These are phyloP conservation scores for Senecio squalidus DNA, from an alignment of 140 eudicot species.

Conservation along the genomic window DNA sequence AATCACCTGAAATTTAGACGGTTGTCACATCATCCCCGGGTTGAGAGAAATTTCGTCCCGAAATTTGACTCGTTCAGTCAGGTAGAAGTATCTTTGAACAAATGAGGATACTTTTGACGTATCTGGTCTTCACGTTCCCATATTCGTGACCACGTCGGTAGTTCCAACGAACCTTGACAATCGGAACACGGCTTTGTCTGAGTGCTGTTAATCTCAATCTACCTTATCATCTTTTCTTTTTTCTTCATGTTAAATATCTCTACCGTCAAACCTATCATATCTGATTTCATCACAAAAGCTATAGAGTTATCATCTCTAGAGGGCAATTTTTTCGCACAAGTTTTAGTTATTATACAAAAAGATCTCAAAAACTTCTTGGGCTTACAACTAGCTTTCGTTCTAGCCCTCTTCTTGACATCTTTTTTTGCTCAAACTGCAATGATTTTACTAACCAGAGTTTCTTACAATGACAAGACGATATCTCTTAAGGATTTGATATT, in stretches of 20 bases:
- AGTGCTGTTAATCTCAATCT: slow-evolving; percentile 7
- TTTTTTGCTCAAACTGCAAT: slow-evolving; percentile 18
- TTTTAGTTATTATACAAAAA: neutral
- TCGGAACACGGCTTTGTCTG: too few species aligned
- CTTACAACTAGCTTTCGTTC: slow-evolving; percentile 7
- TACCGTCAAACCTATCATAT: slow-evolving; percentile 2
- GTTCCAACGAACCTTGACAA: too few species aligned
- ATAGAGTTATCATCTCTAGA: slow-evolving; percentile 13
- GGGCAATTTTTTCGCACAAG: neutral
- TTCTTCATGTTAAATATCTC: slow-evolving; percentile 5
- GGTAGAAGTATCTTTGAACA: too few species aligned
- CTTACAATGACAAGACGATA: slow-evolving; percentile 16
- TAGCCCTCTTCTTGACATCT: neutral
- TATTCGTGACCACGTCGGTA: too few species aligned
- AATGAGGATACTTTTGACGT: too few species aligned
- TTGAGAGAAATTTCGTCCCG: too few species aligned
- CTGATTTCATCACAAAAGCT: slow-evolving; percentile 8
- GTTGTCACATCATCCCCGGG: too few species aligned
- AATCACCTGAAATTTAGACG: too few species aligned
- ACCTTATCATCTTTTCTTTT: slow-evolving; percentile 19
- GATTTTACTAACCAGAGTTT: slow-evolving; percentile 11
- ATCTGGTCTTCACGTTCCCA: too few species aligned
- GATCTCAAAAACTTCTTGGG: slow-evolving; percentile 10
- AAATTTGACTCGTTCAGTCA: too few species aligned
- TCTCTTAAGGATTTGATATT: slow-evolving; percentile 10